Evolutionary conservation across 2,329 filamentous ascomycete genomes (phyloP).

Genomic region (Fusarium xylarioides): DNA sequence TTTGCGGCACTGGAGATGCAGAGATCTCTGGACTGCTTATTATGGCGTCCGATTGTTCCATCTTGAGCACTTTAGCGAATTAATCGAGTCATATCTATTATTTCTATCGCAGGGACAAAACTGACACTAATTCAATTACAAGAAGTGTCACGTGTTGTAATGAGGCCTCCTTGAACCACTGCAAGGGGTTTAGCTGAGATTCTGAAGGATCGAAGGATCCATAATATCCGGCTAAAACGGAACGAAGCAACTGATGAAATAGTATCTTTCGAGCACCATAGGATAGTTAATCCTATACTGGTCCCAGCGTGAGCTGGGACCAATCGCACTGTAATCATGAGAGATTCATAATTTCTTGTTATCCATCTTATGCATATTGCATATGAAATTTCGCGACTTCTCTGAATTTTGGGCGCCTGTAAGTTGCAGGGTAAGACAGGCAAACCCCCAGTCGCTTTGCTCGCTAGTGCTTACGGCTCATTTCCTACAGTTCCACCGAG

Average conservation of each 20-base stretch:
- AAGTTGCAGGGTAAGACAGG: not conserved
- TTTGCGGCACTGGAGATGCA: not conserved
- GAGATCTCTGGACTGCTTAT: not conserved
- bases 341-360: not conserved
- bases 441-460: too few species aligned
- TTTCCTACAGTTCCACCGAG: not conserved
- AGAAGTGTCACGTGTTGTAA: not conserved
- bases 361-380: not conserved
- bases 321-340: not conserved
- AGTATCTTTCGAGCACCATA: not conserved
- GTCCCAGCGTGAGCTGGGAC: not conserved
- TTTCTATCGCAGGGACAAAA: too few species aligned
- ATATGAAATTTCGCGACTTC: too few species aligned
- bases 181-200: not conserved
- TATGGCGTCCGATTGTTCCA: not conserved
- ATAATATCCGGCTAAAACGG: not conserved
- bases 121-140: not conserved
- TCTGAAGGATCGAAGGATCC: not conserved
- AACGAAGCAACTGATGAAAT: not conserved
- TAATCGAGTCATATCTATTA: fast-evolving
- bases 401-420: fast-evolving
- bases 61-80: not conserved
- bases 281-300: not conserved
- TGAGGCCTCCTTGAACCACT: constrained; percentile 4
- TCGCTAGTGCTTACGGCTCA: constrained; percentile 10